Percentiles rank a stretch among this genome's conserved stretches.
Evolutionary conservation across 352 stramenopile genomes (phyloP).

Genomic region (Phytophthora gonapodyides): DNA sequence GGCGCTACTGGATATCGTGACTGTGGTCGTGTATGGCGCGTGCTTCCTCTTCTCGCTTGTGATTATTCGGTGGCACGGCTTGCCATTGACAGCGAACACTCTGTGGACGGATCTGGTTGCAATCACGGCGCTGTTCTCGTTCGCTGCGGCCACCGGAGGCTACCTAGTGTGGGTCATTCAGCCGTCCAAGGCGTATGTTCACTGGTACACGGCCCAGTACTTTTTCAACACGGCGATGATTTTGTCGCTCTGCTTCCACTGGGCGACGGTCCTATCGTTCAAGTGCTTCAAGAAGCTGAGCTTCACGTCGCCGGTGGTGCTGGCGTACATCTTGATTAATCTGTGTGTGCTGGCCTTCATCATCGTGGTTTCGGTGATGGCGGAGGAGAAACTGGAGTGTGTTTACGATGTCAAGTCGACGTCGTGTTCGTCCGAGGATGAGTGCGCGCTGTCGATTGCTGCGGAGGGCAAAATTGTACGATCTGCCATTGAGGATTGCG

Average conservation of each 20-base stretch:
- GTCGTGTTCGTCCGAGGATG: slow-evolving; percentile 53
- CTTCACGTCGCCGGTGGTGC: slow-evolving; percentile 76
- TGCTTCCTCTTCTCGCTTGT: slow-evolving; percentile 84
- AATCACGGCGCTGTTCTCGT: slow-evolving; percentile 82
- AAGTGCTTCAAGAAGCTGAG: slow-evolving; percentile 89
- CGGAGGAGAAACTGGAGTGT: slow-evolving; percentile 66
- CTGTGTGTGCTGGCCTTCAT: slow-evolving; percentile 69
- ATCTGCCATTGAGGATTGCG: slow-evolving; percentile 66
- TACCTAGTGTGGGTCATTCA: slow-evolving; percentile 86
- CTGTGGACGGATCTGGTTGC: slow-evolving; percentile 88
- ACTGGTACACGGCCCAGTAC: slow-evolving; percentile 87
- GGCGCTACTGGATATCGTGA: slow-evolving; percentile 68
- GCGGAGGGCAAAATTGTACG: slow-evolving; percentile 73
- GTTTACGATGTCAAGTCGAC: slow-evolving; percentile 72
- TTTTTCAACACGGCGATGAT: slow-evolving; percentile 91
- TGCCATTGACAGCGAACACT: slow-evolving; percentile 81
- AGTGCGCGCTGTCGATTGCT: slow-evolving; percentile 61
- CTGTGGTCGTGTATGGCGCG: slow-evolving; percentile 69
- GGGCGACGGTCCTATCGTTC: slow-evolving; percentile 81
- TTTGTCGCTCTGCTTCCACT: slow-evolving; percentile 89
- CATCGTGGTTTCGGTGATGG: slow-evolving; percentile 54
- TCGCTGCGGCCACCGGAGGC: slow-evolving; percentile 74
- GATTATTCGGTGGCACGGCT: slow-evolving; percentile 85
- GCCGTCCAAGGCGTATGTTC: slow-evolving; percentile 83
- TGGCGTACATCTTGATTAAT: slow-evolving; percentile 74